Evolutionary conservation across 768 basidiomycete genomes (phyloP).

Genomic region (Tubosaeta sp.): DNA sequence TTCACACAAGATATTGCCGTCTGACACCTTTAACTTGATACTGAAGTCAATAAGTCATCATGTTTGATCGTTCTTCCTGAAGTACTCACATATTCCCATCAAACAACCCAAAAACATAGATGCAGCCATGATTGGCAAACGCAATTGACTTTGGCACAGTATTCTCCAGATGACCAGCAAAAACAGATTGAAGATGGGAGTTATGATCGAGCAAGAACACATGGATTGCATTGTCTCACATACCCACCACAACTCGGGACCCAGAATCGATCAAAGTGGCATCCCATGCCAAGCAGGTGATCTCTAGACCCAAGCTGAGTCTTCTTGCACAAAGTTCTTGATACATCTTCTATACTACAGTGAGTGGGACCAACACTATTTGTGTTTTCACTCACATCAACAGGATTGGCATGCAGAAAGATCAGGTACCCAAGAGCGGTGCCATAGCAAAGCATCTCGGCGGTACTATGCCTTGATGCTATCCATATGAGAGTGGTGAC

Average conservation of each 20-base stretch:
- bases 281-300: constrained; percentile 5
- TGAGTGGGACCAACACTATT: too few relatives aligned
- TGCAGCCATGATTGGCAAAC: neutral
- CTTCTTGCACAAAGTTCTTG: constrained; percentile 8
- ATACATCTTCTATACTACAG: neutral
- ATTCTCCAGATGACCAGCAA: constrained; percentile 1
- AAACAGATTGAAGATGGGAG: constrained; percentile 1
- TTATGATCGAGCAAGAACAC: neutral
- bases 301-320: constrained; percentile 7
- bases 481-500: constrained; percentile 4
- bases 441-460: constrained; percentile 9
- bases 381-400: constrained; percentile 6
- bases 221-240: constrained; percentile 3
- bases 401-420: constrained; percentile 1
- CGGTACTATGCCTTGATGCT: neutral
- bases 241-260: neutral
- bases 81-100: constrained; percentile 8
- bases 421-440: constrained; percentile 3
- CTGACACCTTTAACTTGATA: too few relatives aligned
- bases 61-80: too few relatives aligned
- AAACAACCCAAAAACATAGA: constrained; percentile 7
- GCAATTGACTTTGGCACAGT: constrained; percentile 4
- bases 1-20: too few relatives aligned
- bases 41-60: too few relatives aligned
- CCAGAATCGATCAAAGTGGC: neutral